Base-by-base conservation (phyloP, 2,329 filamentous ascomycete genomes). In the Alternaria longipes region DNA sequence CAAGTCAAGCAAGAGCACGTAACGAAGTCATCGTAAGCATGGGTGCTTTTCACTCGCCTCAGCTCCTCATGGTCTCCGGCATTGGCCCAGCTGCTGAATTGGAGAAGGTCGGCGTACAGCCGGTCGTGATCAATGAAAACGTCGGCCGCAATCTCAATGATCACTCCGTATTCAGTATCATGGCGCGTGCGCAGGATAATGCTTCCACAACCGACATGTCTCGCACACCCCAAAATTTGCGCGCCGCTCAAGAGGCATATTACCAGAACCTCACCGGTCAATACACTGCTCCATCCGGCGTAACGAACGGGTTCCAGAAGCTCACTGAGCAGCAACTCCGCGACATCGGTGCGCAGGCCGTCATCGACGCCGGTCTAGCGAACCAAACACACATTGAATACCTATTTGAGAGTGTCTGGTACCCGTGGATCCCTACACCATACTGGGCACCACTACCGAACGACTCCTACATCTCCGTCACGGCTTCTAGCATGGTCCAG, bases 1-100 rank as follows among this genome's bases (percentile, higher is more conserved):
- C 70, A 5, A 68, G 63, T 22, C 66, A 71, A 18, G 70, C 77
- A 3, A 68, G 66, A n/a, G 76, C 75, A 8, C 69, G 55, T 0
- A 73, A 71, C 3, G 73, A 73, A 54, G 60, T 74, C 44, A 73
- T 76, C 16, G 45, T 76, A 3, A 71, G 70, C 38, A 77, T 75
- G 26, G 79, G 79, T 8, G 74, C 72, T 3, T 71, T 79, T 40
- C 65, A 72, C 60, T 71, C 67, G 3, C 79, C 79, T n/a, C 78
- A 81, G 45, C 68, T 81, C 0, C 67, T 81, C 12, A 77, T 79
- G 72, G 62, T 81, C 68, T 78, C 28, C 30, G 80, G 79, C 5
- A 74, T 81, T 34, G 80, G 81, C 0, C 73, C 72, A 0, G 60
- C 46, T 8, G 62, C 56, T 1, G 67, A 65, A 8, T 62, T 78